Conservation (phyloP, 1,284 basidiomycete genomes). For the Austropuccinia psidii region DNA sequence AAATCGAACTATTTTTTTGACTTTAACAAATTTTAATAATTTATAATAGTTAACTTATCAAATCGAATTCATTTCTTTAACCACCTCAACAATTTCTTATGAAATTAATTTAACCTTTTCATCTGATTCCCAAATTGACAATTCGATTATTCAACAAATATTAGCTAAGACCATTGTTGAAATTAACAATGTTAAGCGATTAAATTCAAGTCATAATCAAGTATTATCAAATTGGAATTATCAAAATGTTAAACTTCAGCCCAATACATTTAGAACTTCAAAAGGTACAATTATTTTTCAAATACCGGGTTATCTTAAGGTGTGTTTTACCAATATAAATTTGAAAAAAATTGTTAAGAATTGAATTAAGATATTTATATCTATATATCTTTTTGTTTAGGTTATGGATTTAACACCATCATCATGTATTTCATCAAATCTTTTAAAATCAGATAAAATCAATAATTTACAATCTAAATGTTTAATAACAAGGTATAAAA, state of each 20-base stretch:
- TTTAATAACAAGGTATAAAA: background rate
- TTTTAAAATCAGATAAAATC: background rate
- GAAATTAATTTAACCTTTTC: conserved; percentile 7
- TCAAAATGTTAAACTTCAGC: background rate
- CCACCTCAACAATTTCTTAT: background rate
- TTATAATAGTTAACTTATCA: conserved; percentile 10
- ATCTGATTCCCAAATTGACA: background rate
- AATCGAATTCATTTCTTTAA: background rate
- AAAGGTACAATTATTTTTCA: background rate
- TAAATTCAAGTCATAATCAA: background rate
- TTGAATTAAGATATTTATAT: too few species aligned
- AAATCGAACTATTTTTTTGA: background rate
- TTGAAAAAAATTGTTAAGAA: too few species aligned
- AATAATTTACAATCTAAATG: background rate
- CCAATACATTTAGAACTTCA: background rate
- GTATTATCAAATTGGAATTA: too few species aligned
- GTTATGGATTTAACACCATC: too few species aligned
- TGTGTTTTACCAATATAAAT: too few species aligned
- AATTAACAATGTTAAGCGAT: background rate
- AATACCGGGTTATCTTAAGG: conserved; percentile 11
- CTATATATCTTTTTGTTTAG: too few species aligned
- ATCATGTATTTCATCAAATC: too few species aligned
- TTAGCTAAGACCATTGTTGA: background rate
- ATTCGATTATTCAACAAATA: background rate
- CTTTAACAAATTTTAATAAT: too few species aligned